phyloP scores from a whole-genome alignment of 495 filamentous ascomycete genomes.

The Aspergillus carlsbadensis region DNA sequence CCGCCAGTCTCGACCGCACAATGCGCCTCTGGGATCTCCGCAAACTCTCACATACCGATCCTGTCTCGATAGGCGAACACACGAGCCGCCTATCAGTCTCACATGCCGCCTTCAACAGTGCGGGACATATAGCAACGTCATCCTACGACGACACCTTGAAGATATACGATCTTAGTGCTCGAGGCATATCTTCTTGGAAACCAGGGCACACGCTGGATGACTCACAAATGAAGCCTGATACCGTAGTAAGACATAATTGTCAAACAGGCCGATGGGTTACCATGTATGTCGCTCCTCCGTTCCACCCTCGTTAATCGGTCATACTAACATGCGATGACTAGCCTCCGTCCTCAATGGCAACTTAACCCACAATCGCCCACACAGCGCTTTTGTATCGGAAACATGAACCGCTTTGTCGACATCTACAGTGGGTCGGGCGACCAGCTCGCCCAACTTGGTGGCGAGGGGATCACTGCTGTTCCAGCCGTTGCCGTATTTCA shows the following conservation, averaged over 20 bases:
- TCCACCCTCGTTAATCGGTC: neutral
- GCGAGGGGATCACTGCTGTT: constrained; percentile 88
- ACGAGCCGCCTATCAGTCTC: constrained; percentile 80
- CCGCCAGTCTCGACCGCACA: constrained; percentile 85
- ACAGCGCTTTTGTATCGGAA: constrained; percentile 88
- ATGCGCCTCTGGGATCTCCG: constrained; percentile 92
- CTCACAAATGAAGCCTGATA: constrained; percentile 64
- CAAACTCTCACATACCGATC: constrained; percentile 63
- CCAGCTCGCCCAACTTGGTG: constrained; percentile 86
- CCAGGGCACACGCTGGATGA: constrained; percentile 57
- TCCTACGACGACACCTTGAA: constrained; percentile 96
- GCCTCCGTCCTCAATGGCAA: constrained; percentile 93
- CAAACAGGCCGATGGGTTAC: constrained; percentile 87
- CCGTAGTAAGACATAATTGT: constrained; percentile 82
- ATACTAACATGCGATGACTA: constrained; percentile 42
- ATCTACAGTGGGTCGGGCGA: constrained; percentile 77
- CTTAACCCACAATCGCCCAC: constrained; percentile 68
- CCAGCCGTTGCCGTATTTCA: constrained; percentile 92
- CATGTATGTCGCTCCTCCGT: constrained; percentile 47
- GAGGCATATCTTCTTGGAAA: constrained; percentile 57
- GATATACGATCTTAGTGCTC: constrained; percentile 73
- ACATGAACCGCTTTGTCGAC: constrained; percentile 98
- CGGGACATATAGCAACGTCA: constrained; percentile 82
- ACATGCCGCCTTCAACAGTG: constrained; percentile 81
- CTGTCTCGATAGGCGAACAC: constrained; percentile 77